Conservation (phyloP, 225 moss, liverwort and hornwort species). For the Ulota crispa region DNA sequence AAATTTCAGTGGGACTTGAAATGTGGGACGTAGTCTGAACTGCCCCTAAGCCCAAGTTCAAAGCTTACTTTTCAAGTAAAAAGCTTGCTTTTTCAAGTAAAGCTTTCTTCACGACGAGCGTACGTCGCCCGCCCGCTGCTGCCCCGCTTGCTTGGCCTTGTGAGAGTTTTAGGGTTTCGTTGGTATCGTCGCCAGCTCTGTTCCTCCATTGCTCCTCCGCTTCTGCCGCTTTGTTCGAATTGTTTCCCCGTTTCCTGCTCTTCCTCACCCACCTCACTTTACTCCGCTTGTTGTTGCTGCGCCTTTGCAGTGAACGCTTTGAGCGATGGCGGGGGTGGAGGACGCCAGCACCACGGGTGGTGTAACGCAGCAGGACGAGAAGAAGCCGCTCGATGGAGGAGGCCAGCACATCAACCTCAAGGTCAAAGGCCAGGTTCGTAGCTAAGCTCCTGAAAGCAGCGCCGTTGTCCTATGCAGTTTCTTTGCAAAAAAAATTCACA, state of each 20-base stretch:
- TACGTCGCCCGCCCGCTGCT: background rate
- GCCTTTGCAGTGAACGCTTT: background rate
- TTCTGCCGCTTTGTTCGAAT: background rate
- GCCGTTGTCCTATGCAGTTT: background rate
- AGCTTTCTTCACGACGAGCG: background rate
- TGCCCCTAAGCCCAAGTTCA: too few relatives aligned
- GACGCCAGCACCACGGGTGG: constrained; percentile 61
- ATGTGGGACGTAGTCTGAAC: too few relatives aligned
- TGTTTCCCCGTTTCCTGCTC: background rate
- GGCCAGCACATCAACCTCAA: constrained; percentile 79
- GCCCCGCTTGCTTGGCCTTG: background rate
- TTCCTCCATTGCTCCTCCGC: background rate
- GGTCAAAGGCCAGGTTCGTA: constrained; percentile 81
- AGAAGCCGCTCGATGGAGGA: constrained; percentile 82
- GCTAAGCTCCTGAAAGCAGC: background rate
- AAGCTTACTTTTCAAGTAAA: too few relatives aligned
- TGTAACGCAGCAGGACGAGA: constrained; percentile 63
- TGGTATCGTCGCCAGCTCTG: background rate
- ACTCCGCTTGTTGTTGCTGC: too few relatives aligned
- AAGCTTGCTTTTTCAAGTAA: background rate
- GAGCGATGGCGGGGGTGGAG: constrained; percentile 69
- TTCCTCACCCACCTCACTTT: background rate
- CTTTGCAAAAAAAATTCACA: background rate
- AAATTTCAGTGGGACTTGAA: too few relatives aligned
- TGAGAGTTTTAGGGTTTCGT: constrained; percentile 13